Base-by-base conservation (phyloP, 148 eudicot genomes). In the Tetragonia tetragonoides region DNA sequence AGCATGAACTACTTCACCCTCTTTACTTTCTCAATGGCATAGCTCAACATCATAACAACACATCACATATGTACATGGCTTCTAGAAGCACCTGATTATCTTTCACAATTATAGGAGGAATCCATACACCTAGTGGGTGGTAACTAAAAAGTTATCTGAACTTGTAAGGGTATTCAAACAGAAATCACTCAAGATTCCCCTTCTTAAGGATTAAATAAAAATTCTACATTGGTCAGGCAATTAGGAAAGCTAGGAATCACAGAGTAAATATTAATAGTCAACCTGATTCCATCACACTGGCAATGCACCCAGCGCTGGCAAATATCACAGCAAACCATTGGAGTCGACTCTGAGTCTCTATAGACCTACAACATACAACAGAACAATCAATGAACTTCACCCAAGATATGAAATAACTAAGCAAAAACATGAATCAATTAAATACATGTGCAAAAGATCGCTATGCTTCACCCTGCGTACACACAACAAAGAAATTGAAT, bases 241-340 rank as follows among this genome's bases (percentile, higher is more conserved):
- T 23, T 41, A 38, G 24, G 60, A 47, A 41, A 80, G 7, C 3
- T 21, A 73, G 16, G 24, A 18, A 76, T 64, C 17, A 61, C 47
- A 68, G 16, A 59, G 53, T 57, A 23, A 59, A 41, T 17, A 63
- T 1, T 16, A 72, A 49, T 2, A 74, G 6, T 42, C 53, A 73
- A 95, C 99, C 99, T 93, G 88, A 95, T 95, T 76, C 89, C 94
- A 83, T 95, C 99, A 85, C 99, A 95, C 20, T 92, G 88, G 75
- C 88, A 83, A 75, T 95, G 99, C 84, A 95, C 99, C 99, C 99
- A 95, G 15, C 91, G 91, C 88, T 95, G 93, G 86, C 99, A 95
- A 75, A 87, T 81, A 80, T 95, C 99, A 87, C 99, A 95, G 88
- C 99, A 95, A 57, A 95, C 99, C 99, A 95, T 95, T 73, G 99